Evolutionary conservation across 139 green algal genomes (phyloP), one percentile per base, ranked within the genome.

Genomic region (Zygnema cylindricum): DNA sequence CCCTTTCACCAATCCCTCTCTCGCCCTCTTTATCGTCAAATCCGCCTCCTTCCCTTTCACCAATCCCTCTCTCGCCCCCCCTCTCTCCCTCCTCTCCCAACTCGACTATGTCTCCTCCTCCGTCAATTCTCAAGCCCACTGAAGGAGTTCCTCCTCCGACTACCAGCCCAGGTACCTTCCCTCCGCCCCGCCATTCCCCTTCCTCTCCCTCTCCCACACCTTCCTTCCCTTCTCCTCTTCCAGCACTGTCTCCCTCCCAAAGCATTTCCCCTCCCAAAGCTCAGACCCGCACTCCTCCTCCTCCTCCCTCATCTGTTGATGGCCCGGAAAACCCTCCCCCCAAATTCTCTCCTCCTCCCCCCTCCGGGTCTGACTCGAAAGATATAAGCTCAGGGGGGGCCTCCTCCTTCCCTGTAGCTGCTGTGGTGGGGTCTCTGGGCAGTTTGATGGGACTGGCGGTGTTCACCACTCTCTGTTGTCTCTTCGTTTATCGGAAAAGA

Each of bases 381-480:
- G 30, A 25, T 73, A 30, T 25, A 25, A 16, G 71, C 71, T 79
- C 71, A 43, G 71, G 71, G 41, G 54, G 25, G 33, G 36, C 49
- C 40, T 49, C 1, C 42, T 87, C 81, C 1, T 79, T 87, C 25
- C 81, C 81, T 25, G 55, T 87, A 43, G 81, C 81, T 54, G 81
- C 81, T 16, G 55, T 87, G 1, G 81, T 35, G 49, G 81, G 49
- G 22, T 38, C 40, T 2, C 2, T 87, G 2, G 81, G 25, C 49
- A 30, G 42, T 25, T 30, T 86, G 0, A 41, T 1, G 0, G 40
- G 36, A 22, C 0, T 86, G 1, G 78, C 78, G 25, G 16, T 16
- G 3, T 23, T 79, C 36, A 38, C 77, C 23, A 41, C 78, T 30
- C 39, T 86, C 78, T 86, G 78, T 41, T 30, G 7, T 1, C 39